Percentiles rank a stretch among this genome's conserved stretches.
These are phyloP conservation scores for Colletotrichum eleusines DNA, from an alignment of 2,329 filamentous ascomycete species.

Conservation along the genomic window DNA sequence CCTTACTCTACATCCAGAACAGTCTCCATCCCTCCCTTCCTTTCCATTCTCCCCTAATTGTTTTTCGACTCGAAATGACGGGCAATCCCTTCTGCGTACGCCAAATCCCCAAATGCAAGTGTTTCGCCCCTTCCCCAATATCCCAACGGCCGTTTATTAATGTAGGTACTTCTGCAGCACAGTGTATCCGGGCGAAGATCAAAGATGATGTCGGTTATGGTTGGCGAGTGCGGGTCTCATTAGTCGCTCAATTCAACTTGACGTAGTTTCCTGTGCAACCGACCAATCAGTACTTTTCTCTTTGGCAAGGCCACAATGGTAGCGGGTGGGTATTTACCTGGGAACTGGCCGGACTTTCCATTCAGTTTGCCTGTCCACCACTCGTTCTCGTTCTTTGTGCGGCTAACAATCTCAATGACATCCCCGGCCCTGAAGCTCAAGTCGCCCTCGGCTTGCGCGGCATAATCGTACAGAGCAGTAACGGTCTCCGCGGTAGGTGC, in stretches of 20 bases:
- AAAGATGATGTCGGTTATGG: constrained; percentile 14
- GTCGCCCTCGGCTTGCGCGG: constrained; percentile 94
- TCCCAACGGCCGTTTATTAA: constrained; percentile 36
- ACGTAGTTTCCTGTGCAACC: constrained; percentile 62
- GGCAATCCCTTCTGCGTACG: constrained; percentile 41
- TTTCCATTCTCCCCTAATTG: constrained; percentile 1
- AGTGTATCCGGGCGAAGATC: constrained; percentile 27
- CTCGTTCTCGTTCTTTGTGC: constrained; percentile 93
- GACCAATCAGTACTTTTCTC: constrained; percentile 44
- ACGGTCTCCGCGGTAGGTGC: constrained; percentile 78
- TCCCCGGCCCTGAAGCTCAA: constrained; percentile 91
- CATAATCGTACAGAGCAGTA: constrained; percentile 95
- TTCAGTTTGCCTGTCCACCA: constrained; percentile 93
- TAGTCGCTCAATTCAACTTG: constrained; percentile 54
- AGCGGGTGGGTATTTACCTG: constrained; percentile 69
- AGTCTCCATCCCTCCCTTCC: not conserved
- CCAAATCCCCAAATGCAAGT: constrained; percentile 42
- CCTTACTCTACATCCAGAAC: constrained; percentile 14
- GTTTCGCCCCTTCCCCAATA: constrained; percentile 31
- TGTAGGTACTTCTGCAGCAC: constrained; percentile 22
- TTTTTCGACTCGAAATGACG: constrained; percentile 38
- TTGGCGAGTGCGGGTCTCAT: constrained; percentile 27
- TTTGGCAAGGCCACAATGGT: not conserved
- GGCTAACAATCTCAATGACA: constrained; percentile 85
- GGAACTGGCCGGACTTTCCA: constrained; percentile 90